Percentiles rank a stretch among this genome's conserved stretches.
These are phyloP conservation scores for Umbelopsis sp. DNA, from an alignment of 371 early-diverging fungal species.

Conservation along the genomic window DNA sequence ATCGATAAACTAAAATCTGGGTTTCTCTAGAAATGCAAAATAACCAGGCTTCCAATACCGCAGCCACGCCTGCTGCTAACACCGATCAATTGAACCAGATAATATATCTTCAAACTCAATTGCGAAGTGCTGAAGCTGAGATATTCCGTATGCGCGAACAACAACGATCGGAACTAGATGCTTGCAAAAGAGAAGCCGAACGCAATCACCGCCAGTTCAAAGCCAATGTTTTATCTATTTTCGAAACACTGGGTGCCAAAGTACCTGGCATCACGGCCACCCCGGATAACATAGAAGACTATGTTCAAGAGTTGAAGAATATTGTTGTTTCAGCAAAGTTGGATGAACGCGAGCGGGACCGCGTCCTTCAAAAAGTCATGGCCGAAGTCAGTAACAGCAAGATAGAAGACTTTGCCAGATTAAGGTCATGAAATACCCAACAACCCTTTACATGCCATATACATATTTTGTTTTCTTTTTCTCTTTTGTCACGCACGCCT, in stretches of 20 bases:
- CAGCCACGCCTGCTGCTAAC: background rate
- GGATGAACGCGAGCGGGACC: conserved; percentile 18
- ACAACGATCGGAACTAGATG: conserved; percentile 10
- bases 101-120: conserved; percentile 4
- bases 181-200: conserved; percentile 4
- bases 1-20: background rate
- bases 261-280: background rate
- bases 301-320: conserved; percentile 3
- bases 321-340: background rate
- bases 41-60: background rate
- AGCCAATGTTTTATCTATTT: conserved; percentile 4
- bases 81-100: conserved; percentile 6
- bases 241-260: background rate
- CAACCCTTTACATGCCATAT: background rate
- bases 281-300: conserved; percentile 9
- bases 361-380: conserved; percentile 13
- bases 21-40: conserved; percentile 2
- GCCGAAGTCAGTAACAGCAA: conserved; percentile 4
- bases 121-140: conserved; percentile 11
- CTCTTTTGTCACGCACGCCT: background rate
- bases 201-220: conserved; percentile 12
- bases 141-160: conserved; percentile 2
- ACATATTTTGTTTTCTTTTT: background rate
- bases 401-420: too few relatives aligned
- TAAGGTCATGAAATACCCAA: too few relatives aligned